phyloP scores from a whole-genome alignment of 345 rosid genomes.

The Sisymbrium altissimum region DNA sequence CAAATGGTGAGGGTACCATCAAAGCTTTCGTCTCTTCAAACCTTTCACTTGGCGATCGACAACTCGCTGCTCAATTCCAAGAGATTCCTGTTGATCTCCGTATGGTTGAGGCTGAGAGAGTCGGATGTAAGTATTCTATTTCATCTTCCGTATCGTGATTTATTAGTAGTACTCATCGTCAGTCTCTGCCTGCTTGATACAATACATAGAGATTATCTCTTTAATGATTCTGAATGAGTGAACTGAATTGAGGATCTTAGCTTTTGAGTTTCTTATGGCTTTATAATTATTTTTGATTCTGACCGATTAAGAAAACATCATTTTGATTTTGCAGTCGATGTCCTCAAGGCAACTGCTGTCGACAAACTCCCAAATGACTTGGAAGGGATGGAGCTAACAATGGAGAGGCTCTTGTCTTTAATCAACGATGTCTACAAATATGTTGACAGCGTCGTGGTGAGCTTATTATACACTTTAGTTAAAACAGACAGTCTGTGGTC shows the following conservation, averaged over 20 bases:
- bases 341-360: slow-evolving; percentile 59
- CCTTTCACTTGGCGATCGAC: slow-evolving; percentile 80
- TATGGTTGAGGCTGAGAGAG: slow-evolving; percentile 90
- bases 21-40: slow-evolving; percentile 79
- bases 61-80: slow-evolving; percentile 90
- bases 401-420: slow-evolving; percentile 64
- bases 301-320: neutral
- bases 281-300: neutral
- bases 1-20: slow-evolving; percentile 66
- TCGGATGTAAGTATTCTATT: slow-evolving; percentile 69
- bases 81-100: slow-evolving; percentile 95
- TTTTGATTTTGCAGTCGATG: slow-evolving; percentile 46
- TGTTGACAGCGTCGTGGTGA: slow-evolving; percentile 86
- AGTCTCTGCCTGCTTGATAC: neutral
- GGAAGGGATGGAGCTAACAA: slow-evolving; percentile 95
- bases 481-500: neutral
- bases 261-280: neutral
- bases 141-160: neutral
- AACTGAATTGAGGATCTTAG: neutral
- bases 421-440: slow-evolving; percentile 72
- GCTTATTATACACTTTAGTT: slow-evolving; percentile 12
- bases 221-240: neutral
- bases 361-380: slow-evolving; percentile 92
- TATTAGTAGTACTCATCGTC: neutral
- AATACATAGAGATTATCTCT: neutral